Conservation (phyloP, 1,284 basidiomycete species). For the Ceratobasidium sp. region DNA sequence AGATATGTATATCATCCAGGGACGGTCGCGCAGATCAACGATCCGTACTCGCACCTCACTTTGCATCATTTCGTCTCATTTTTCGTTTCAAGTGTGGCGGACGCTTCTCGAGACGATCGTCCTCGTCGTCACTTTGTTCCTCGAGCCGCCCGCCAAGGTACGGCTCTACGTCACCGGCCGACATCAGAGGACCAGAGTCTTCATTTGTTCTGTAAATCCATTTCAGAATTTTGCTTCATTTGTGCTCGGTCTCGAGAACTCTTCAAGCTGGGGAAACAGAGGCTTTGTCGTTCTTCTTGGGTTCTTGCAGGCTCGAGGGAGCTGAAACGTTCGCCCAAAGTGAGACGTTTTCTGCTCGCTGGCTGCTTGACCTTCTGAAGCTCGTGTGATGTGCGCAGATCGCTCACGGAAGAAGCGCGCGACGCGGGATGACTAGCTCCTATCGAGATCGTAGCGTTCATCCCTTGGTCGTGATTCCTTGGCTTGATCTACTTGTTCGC, state of each 20-base stretch:
- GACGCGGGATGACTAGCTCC: conserved; percentile 68
- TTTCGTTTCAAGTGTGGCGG: conserved; percentile 63
- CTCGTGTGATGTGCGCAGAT: neutral
- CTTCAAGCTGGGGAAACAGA: conserved; percentile 65
- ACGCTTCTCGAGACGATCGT: conserved; percentile 69
- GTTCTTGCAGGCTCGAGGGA: conserved; percentile 70
- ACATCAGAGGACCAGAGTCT: no score
- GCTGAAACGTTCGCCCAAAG: conserved; percentile 69
- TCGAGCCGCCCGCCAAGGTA: conserved; percentile 66
- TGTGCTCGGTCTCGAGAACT: conserved; percentile 69
- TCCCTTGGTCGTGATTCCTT: conserved; percentile 69
- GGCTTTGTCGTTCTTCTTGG: conserved; percentile 70
- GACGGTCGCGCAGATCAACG: conserved; percentile 38
- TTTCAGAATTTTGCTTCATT: conserved; percentile 63
- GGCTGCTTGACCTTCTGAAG: neutral
- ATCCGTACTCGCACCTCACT: conserved; percentile 16
- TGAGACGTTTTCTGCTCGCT: neutral
- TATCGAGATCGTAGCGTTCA: conserved; percentile 65
- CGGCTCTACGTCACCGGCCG: conserved; percentile 19
- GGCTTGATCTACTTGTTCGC: conserved; percentile 69
- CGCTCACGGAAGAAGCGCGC: conserved; percentile 67
- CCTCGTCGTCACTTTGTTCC: conserved; percentile 65
- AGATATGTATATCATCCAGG: conserved; percentile 22
- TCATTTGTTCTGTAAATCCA: neutral
- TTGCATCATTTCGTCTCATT: neutral